These are phyloP conservation scores for Geotrichum bryndzae DNA, from an alignment of 1,139 yeast genomes.

Conservation along the genomic window DNA sequence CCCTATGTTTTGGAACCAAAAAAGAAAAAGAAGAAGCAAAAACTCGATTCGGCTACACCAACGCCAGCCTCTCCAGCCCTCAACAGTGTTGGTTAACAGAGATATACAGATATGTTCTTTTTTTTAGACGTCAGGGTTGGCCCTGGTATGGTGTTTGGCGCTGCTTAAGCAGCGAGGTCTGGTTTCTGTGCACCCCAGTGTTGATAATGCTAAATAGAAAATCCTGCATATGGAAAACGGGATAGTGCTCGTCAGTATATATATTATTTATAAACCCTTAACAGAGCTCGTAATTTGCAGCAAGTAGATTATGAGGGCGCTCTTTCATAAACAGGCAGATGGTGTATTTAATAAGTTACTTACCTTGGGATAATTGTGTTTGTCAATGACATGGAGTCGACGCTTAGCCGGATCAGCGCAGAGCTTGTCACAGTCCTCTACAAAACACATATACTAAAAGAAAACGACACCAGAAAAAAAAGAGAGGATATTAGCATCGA, in stretches of 20 bases:
- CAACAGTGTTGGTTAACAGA: not conserved
- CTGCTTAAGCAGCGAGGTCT: constrained; percentile 14
- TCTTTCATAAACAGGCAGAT: not conserved
- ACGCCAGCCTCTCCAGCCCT: not conserved
- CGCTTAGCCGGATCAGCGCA: constrained; percentile 41
- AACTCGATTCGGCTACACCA: constrained; percentile 18
- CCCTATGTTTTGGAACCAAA: constrained; percentile 47
- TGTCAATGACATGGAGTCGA: constrained; percentile 45
- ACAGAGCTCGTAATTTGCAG: not conserved
- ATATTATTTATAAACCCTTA: not conserved
- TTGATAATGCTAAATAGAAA: constrained; percentile 15
- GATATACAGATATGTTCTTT: constrained; percentile 2
- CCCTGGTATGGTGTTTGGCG: not conserved
- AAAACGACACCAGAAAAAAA: not conserved
- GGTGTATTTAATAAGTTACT: constrained; percentile 8
- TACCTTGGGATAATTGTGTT: constrained; percentile 46
- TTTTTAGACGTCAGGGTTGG: not conserved
- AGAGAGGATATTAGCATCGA: not conserved
- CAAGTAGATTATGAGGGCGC: not conserved
- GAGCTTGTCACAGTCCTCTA: constrained; percentile 35
- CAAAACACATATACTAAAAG: constrained; percentile 40
- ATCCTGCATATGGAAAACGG: constrained; percentile 5
- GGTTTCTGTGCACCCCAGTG: constrained; percentile 11
- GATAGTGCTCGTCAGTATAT: not conserved
- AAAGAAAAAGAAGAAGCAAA: constrained; percentile 38